These are phyloP conservation scores for Sporisorium scitamineum DNA, from an alignment of 1,284 basidiomycete species.

Conservation along the genomic window DNA sequence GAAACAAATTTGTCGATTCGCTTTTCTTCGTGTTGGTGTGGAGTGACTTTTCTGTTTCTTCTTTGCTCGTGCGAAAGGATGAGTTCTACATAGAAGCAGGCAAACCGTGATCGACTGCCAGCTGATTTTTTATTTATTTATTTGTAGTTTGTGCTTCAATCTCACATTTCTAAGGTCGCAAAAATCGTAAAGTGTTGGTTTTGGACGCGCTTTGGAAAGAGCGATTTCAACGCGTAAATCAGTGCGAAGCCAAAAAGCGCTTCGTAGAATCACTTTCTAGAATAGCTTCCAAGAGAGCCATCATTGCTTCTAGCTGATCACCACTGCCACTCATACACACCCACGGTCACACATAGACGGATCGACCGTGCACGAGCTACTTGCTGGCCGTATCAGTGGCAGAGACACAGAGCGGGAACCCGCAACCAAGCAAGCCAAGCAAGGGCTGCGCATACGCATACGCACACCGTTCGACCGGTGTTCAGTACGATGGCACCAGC, in stretches of 20 bases:
- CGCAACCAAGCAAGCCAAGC: neutral
- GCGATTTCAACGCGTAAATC: constrained; percentile 30
- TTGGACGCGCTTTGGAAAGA: constrained; percentile 14
- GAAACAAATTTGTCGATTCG: neutral
- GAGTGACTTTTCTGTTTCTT: constrained; percentile 7
- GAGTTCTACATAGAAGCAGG: neutral
- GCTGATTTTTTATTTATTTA: too few species aligned
- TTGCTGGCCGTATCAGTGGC: too few species aligned
- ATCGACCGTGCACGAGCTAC: neutral
- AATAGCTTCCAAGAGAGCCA: neutral
- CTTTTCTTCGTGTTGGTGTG: constrained; percentile 48
- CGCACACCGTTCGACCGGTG: neutral
- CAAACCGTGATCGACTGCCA: constrained; percentile 27
- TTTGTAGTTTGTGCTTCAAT: neutral
- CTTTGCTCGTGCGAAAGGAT: constrained; percentile 20
- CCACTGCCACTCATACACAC: neutral
- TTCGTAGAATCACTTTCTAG: neutral
- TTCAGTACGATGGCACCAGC: constrained; percentile 27
- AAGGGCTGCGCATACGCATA: neutral
- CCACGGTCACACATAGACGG: neutral
- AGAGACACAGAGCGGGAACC: too few species aligned
- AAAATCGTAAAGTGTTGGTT: constrained; percentile 22
- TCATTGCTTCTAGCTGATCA: neutral
- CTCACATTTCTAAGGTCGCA: constrained; percentile 11
- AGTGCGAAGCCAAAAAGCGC: neutral